These are phyloP conservation scores for Colletotrichum tofieldiae DNA, from an alignment of 2,329 filamentous ascomycete species.

Conservation along the genomic window DNA sequence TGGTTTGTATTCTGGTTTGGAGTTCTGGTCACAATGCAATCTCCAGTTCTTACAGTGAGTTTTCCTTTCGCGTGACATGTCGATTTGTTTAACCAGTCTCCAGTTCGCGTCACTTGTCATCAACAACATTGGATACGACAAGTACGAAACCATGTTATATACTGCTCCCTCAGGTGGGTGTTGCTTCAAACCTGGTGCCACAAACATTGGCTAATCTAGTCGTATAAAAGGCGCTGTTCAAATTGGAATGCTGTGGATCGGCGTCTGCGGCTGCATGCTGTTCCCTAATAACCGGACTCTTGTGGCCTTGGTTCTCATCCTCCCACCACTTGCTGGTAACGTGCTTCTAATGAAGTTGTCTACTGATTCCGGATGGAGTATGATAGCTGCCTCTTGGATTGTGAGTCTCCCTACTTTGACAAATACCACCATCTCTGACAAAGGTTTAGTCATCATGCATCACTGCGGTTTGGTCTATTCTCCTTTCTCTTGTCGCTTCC, in stretches of 20 bases:
- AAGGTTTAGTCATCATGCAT: conserved; percentile 57
- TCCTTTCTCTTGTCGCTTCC: conserved; percentile 61
- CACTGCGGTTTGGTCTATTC: conserved; percentile 58
- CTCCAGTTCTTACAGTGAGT: conserved; percentile 59
- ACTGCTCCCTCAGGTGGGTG: conserved; percentile 56
- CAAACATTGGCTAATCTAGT: background rate
- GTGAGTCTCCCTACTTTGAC: conserved; percentile 41
- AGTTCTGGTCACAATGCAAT: conserved; percentile 62
- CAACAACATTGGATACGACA: conserved; percentile 60
- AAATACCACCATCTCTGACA: background rate
- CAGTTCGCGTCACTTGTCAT: conserved; percentile 67
- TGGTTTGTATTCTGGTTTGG: conserved; percentile 63
- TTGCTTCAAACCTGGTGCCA: background rate
- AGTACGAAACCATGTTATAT: conserved; percentile 63
- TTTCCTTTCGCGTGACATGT: fast-evolving
- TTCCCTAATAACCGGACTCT: conserved; percentile 58
- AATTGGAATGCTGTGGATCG: conserved; percentile 63
- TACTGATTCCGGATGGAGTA: conserved; percentile 59
- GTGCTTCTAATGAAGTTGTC: conserved; percentile 61
- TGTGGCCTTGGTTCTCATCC: conserved; percentile 56
- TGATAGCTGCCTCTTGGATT: conserved; percentile 65
- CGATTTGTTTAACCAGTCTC: background rate
- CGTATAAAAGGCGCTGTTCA: conserved; percentile 58
- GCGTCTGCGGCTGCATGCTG: conserved; percentile 55
- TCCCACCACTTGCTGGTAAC: conserved; percentile 61